phyloP scores from a whole-genome alignment of 768 basidiomycete genomes.

The Trametes maxima region DNA sequence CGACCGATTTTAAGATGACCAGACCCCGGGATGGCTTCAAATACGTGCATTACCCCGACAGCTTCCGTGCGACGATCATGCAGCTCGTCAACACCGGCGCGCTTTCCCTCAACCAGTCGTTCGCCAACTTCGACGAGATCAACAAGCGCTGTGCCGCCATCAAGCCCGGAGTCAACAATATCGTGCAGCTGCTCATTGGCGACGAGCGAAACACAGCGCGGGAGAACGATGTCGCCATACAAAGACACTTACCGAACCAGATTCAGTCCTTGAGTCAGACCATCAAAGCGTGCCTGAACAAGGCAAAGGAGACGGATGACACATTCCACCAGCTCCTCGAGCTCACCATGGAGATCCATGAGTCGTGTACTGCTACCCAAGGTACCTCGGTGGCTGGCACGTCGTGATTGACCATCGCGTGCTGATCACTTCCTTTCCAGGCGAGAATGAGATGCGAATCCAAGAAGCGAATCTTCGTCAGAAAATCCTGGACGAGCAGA shows the following conservation, averaged over 20 bases:
- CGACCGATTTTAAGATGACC: conserved; percentile 3
- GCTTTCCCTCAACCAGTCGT: conserved; percentile 3
- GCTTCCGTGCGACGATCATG: conserved; percentile 6
- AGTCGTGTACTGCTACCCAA: conserved; percentile 1
- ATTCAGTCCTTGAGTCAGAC: background rate
- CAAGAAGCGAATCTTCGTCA: background rate
- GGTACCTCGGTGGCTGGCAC: background rate
- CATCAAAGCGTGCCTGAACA: conserved; percentile 1
- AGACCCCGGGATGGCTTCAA: background rate
- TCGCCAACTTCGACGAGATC: conserved; percentile 15
- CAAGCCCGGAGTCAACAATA: conserved; percentile 4
- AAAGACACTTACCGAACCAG: conserved; percentile 3
- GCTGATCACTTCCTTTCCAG: background rate
- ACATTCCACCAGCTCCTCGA: background rate
- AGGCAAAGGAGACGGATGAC: conserved; percentile 1
- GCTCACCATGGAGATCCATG: conserved; percentile 7
- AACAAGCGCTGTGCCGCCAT: conserved; percentile 1
- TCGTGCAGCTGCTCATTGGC: conserved; percentile 5
- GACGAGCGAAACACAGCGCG: conserved; percentile 2
- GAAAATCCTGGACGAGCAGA: background rate
- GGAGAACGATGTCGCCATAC: background rate
- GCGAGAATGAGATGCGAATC: background rate
- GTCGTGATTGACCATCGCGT: background rate
- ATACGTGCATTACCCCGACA: conserved; percentile 1
- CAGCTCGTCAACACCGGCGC: conserved; percentile 10